Evolutionary conservation across 1,139 yeast species (phyloP).

Genomic region (Chernovozyma aurita): DNA sequence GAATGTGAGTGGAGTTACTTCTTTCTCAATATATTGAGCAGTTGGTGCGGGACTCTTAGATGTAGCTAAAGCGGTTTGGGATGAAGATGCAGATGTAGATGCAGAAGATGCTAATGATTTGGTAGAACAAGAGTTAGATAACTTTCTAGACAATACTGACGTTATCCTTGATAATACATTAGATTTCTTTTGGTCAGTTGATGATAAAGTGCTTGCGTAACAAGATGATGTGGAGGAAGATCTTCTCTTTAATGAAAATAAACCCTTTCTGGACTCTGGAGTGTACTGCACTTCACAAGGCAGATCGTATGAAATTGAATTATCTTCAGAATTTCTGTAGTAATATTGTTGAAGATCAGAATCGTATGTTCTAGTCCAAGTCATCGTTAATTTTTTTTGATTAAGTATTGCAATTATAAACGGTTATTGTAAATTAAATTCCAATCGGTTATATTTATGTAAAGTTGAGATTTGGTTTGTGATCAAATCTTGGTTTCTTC

Average conservation of each 20-base stretch:
- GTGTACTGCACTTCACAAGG: slow-evolving; percentile 37
- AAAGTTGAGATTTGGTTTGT: too few species aligned
- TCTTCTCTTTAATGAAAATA: slow-evolving; percentile 5
- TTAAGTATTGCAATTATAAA: too few species aligned
- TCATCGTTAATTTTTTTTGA: too few species aligned
- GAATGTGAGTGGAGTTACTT: neutral
- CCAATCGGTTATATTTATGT: too few species aligned
- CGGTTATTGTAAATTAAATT: too few species aligned
- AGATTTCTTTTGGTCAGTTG: slow-evolving; percentile 6
- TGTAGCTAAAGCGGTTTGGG: slow-evolving; percentile 1
- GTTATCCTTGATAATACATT: slow-evolving; percentile 14
- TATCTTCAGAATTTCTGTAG: slow-evolving; percentile 29
- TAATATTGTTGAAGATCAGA: slow-evolving; percentile 32
- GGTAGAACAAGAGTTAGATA: slow-evolving; percentile 7
- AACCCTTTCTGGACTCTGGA: slow-evolving; percentile 4
- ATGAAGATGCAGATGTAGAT: neutral
- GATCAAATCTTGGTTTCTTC: too few species aligned
- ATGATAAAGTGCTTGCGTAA: neutral
- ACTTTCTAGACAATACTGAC: slow-evolving; percentile 15
- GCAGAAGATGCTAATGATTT: slow-evolving; percentile 2
- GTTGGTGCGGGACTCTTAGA: neutral
- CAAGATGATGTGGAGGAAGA: slow-evolving; percentile 2
- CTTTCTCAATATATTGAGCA: neutral
- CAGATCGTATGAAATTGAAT: slow-evolving; percentile 33
- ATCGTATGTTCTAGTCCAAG: slow-evolving; percentile 20